Evolutionary conservation across 805 yeast species (phyloP).

Genomic region (Torulaspora gathmanii): DNA sequence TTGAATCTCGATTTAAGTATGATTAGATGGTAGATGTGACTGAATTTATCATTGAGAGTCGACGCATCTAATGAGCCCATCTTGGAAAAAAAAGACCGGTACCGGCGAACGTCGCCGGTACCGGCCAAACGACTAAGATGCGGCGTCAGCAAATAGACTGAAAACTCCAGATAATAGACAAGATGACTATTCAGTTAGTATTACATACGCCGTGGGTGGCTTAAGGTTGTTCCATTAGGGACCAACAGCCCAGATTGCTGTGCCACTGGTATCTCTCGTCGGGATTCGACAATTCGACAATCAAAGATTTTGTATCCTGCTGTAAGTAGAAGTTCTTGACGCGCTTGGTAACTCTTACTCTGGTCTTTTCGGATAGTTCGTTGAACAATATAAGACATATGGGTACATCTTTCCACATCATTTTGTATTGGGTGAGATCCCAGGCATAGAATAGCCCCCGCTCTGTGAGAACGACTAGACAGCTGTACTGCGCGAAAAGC

Average conservation of each 20-base stretch:
- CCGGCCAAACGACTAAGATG: conserved; percentile 2
- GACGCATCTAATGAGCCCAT: background rate
- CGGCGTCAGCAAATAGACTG: background rate
- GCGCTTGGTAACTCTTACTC: conserved; percentile 28
- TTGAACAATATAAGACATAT: conserved; percentile 28
- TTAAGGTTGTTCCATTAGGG: background rate
- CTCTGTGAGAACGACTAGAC: conserved; percentile 54
- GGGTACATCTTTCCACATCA: conserved; percentile 26
- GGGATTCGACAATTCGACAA: conserved; percentile 19
- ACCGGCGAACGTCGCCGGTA: conserved; percentile 10
- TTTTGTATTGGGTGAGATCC: conserved; percentile 21
- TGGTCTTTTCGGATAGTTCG: conserved; percentile 25
- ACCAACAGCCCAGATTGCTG: conserved; percentile 30
- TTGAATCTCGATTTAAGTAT: background rate
- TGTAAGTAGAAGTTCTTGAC: conserved; percentile 15
- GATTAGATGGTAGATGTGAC: background rate
- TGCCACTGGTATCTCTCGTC: conserved; percentile 22
- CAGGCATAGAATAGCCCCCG: conserved; percentile 48
- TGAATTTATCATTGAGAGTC: conserved; percentile 1
- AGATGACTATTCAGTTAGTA: background rate
- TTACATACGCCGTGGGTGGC: background rate
- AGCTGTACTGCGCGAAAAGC: conserved; percentile 36
- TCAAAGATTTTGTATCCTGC: conserved; percentile 10
- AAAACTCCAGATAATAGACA: background rate
- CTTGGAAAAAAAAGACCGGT: conserved; percentile 10